Base-by-base conservation (phyloP, 805 yeast species). In the Spathaspora sp. region DNA sequence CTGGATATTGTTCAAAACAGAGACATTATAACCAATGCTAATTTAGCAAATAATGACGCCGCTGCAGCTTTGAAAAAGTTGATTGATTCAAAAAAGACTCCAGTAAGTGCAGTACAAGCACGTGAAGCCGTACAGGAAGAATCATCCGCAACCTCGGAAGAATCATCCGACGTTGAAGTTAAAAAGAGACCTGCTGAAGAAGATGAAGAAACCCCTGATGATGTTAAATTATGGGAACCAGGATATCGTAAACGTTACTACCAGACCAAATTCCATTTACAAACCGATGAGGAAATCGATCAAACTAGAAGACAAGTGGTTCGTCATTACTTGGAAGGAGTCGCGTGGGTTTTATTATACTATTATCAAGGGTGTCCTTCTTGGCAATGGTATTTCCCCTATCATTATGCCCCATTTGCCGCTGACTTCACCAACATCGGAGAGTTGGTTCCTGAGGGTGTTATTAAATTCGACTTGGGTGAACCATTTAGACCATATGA, bases 321-420 rank as follows among this genome's bases (percentile, higher is more conserved):
- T 0, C 73, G 75, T 50, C 79, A 83, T 47, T 94, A 94, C 63
- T 79, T 94, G 50, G 97, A 93, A 67, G 99, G 99, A 55, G 87
- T 94, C 3, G 83, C 97, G n/a, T 94, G 99, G 99, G 96, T 86
- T 1, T 75, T 94, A 56, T 70, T 89, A 49, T 94, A 94, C 67
- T 94, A 94, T 70, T 93, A 89, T 67, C 98, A 94, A 68, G 98
- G 97, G 2, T 93, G 98, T 70, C 96, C 97, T 0, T 93, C 98
- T 0, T 94, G 99, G 99, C 85, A 85, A 50, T 94, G 99, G 99
- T 94, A 83, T 67, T 94, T 86, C 61, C 99, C 98, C 0, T 93
- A 86, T 65, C 98, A 94, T 64, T 96, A 94, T 71, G 98, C 99
- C 0, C 99, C 99, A 19, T 92, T 94, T 76, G 98, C 97, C 0